Conservation (phyloP, 2,329 filamentous ascomycete genomes). For the Tolypocladium album region DNA sequence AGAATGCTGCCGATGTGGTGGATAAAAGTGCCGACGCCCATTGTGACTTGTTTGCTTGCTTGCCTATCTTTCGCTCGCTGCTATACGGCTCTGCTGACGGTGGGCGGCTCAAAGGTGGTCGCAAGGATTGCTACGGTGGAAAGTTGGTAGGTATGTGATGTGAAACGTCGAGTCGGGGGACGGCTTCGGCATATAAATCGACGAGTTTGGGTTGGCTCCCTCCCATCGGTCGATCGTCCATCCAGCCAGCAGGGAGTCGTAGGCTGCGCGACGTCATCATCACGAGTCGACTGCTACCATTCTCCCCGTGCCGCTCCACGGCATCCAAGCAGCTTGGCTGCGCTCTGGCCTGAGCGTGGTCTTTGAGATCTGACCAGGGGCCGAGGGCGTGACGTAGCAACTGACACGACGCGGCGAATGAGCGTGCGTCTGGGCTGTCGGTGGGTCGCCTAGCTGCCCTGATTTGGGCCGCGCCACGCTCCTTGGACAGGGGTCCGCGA, state of each 20-base stretch:
- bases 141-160: background rate
- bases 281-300: background rate
- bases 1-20: conserved; percentile 49
- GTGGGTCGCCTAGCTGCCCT: conserved; percentile 2
- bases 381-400: background rate
- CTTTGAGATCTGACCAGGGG: background rate
- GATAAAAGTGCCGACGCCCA: conserved; percentile 38
- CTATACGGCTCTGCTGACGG: background rate
- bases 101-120: background rate
- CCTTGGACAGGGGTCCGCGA: background rate
- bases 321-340: background rate
- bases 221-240: background rate
- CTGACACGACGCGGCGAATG: background rate
- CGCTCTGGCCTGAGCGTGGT: background rate
- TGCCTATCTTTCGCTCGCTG: background rate
- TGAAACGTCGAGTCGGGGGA: background rate
- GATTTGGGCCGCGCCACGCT: conserved; percentile 2
- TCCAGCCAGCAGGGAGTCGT: background rate
- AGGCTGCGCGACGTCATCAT: background rate
- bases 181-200: conserved; percentile 5
- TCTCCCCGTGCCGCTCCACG: background rate
- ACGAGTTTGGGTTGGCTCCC: background rate
- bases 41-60: conserved; percentile 16
- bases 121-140: background rate
- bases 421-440: background rate